Evolutionary conservation across 352 stramenopile genomes (phyloP), one percentile per base, ranked within the genome.

Genomic region (Pythium dissimile): DNA sequence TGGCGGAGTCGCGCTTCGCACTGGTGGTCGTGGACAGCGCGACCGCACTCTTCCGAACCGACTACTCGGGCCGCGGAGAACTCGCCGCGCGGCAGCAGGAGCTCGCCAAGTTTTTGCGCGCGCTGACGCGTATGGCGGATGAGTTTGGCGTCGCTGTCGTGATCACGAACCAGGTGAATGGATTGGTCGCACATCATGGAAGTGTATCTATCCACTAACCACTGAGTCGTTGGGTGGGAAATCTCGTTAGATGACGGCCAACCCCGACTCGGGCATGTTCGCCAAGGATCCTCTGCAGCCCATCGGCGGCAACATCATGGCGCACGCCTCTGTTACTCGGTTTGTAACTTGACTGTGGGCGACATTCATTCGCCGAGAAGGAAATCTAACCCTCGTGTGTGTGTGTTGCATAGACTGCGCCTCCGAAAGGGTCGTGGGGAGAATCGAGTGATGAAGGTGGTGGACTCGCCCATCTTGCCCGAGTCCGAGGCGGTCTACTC

Each of bases 401-500:
- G 52, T 28, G 13, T 42, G 16, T n/a, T 11, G 20, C 38, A 7
- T 47, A 59, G 80, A 63, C 72, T 98, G 54, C 91, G 95, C 12
- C 75, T 99, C 39, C 89, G 92, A 44, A 99, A 99, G 67, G 97
- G 92, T 12, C 90, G 97, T 39, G 97, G 97, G 12, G 96, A 99
- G 64, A 99, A 99, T 60, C 94, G 97, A 20, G 95, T 99, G 55
- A 98, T 98, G 85, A 99, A 98, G 67, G 83, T 98, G 16, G 88
- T 98, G 26, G 95, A 98, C 68, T 98, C 90, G 4, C 97, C 97
- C 13, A 98, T 97, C 24, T 71, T 99, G 18, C 93, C 96, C 1
- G 97, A 99, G 75, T 94, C 96, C 6, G 97, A 99, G 72, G 96
- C 92, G 15, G 96, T 98, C 31, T 99, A 99, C 75, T 97, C 97